Conservation (phyloP, 371 early-diverging fungal genomes). For the Syncephalis plumigaleata region DNA sequence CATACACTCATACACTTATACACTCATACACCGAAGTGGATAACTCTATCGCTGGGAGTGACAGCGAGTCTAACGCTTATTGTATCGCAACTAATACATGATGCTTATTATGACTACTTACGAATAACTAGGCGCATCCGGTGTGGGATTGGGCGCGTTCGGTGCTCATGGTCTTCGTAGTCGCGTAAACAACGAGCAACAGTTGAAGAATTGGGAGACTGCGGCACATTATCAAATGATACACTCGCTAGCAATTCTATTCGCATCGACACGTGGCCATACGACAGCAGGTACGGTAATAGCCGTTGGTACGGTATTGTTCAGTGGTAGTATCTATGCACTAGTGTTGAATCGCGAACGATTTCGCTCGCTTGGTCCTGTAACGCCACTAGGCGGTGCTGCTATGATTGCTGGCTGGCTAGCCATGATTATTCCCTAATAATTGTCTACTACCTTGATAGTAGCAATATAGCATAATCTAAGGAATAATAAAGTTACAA, state of each 20-base stretch:
- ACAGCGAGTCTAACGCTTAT: too few relatives aligned
- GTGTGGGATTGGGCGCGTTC: conserved; percentile 50
- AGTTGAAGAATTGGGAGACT: conserved; percentile 36
- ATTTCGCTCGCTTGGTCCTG: conserved; percentile 35
- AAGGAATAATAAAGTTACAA: too few relatives aligned
- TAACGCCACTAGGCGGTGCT: conserved; percentile 62
- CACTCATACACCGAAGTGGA: too few relatives aligned
- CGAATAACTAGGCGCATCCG: conserved; percentile 30
- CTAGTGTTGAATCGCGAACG: conserved; percentile 23
- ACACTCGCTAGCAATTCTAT: conserved; percentile 41
- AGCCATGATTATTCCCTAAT: conserved; percentile 13
- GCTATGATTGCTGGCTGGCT: conserved; percentile 58
- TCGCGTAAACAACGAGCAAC: conserved; percentile 32
- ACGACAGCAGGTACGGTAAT: conserved; percentile 25
- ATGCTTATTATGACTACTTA: not conserved
- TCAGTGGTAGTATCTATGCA: conserved; percentile 45
- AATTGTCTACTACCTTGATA: conserved; percentile 13
- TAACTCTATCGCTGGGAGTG: too few relatives aligned
- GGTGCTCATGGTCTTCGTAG: conserved; percentile 60
- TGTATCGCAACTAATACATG: not conserved
- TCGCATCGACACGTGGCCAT: conserved; percentile 15
- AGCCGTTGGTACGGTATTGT: conserved; percentile 36
- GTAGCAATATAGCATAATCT: too few relatives aligned
- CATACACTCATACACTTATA: too few relatives aligned
- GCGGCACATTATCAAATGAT: conserved; percentile 53